These are phyloP conservation scores for Stachybotrys chlorohalonatus DNA, from an alignment of 2,329 filamentous ascomycete species.

Conservation along the genomic window DNA sequence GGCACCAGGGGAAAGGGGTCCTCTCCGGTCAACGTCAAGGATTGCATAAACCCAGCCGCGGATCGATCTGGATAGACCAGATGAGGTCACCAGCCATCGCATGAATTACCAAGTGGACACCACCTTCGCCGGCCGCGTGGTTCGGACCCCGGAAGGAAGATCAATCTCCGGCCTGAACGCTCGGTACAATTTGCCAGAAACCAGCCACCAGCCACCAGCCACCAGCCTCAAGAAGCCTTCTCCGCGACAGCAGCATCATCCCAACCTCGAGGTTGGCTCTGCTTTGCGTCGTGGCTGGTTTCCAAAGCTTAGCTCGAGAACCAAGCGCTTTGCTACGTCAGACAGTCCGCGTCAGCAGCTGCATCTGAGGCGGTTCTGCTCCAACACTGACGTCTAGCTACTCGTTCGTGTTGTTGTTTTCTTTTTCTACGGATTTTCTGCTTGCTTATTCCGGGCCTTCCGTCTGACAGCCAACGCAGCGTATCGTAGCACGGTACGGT, in stretches of 20 bases:
- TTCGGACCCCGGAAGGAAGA: background rate
- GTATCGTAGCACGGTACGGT: background rate
- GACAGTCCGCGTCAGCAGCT: background rate
- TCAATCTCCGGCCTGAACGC: too few species aligned
- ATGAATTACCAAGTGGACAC: background rate
- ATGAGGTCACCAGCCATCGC: background rate
- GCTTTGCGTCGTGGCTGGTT: background rate
- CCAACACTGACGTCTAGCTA: too few species aligned
- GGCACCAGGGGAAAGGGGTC: too few species aligned
- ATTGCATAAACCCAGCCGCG: background rate
- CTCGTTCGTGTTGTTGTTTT: background rate
- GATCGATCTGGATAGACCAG: background rate
- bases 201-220: background rate
- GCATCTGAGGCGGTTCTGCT: too few species aligned
- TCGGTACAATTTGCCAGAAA: background rate
- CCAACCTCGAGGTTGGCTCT: background rate
- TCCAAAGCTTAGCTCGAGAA: background rate
- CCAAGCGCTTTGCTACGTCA: background rate
- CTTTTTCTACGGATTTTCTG: background rate
- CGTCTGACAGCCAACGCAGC: background rate
- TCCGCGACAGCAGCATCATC: background rate
- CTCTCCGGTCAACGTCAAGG: background rate
- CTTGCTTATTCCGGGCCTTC: too few species aligned
- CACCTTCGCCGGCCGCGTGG: background rate
- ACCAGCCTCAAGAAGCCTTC: background rate